Evolutionary conservation across 495 filamentous ascomycete genomes (phyloP), one percentile per base, ranked within the genome.

Genomic region (Penicillium steckii): DNA sequence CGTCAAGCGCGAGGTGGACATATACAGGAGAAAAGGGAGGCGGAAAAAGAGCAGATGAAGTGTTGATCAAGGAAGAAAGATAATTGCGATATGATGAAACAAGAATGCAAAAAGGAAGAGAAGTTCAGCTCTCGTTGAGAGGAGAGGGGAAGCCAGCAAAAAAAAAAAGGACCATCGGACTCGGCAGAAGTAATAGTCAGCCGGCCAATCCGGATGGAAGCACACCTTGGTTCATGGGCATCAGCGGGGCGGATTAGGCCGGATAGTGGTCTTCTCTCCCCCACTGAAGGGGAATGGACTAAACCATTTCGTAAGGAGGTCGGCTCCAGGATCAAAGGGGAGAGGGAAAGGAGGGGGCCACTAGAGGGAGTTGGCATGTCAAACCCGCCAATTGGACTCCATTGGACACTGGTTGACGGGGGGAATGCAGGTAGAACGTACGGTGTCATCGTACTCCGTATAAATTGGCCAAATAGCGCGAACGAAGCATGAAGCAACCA

Each of bases 191-290:
- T 24, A 44, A n/a, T 13, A 8, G 24, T 27, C 4, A 27, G 15
- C 22, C 22, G 21, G 42, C 42, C 18, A 41, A 41, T 41, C 38
- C 38, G 12, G 32, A 22, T 43, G 41, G 41, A 51, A 4, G n/a
- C 33, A 15, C 33, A 15, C 33, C 33, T 6, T 13, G 6, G 33
- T 37, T 37, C n/a, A 37, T 37, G 33, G 33, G n/a, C 33, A 37
- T 37, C 33, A 37, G 56, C 50, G 56, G 56, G 56, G 56, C 55
- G 55, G 55, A 37, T 59, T 54, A 21, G 19, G 30, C 42, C 33
- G 56, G 56, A 58, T 58, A 41, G 19, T 6, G 6, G 6, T 12
- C 30, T 8, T 33, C 10, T 33, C 30, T 3, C 33, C 33, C 33
- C 33, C 33, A 37, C 33, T 15, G 33, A 37, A 15, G 33, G 33